Conservation (phyloP, 495 filamentous ascomycete genomes). For the Hypoxylon lenormandii region DNA sequence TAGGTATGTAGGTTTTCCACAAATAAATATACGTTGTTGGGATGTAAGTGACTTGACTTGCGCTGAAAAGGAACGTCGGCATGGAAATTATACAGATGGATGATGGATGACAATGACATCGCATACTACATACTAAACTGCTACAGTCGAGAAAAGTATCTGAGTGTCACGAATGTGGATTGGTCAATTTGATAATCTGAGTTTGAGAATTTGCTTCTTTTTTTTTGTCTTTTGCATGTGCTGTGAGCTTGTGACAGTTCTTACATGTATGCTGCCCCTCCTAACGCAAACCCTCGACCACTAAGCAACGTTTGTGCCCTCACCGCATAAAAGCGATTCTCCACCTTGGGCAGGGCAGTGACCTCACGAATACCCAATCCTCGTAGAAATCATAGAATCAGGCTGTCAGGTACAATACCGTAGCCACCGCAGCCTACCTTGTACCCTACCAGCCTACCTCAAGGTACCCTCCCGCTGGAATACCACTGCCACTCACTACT, state of each 20-base stretch:
- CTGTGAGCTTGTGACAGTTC: background rate
- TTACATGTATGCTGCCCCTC: conserved; percentile 1
- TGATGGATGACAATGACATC: no score
- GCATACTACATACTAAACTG: no score
- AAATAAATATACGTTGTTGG: no score
- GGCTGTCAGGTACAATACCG: no score
- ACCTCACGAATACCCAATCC: conserved; percentile 46
- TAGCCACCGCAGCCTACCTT: no score
- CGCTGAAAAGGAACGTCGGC: no score
- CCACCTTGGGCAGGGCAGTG: conserved; percentile 44
- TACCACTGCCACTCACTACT: conserved; percentile 10
- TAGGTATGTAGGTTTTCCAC: no score
- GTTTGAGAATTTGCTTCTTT: no score
- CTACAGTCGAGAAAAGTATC: no score
- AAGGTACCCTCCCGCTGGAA: conserved; percentile 35
- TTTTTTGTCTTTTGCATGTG: conserved; percentile 7
- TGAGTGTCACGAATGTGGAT: background rate
- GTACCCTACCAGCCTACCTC: no score
- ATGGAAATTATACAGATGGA: no score
- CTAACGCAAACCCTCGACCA: background rate
- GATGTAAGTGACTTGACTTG: no score
- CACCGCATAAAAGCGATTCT: conserved; percentile 22
- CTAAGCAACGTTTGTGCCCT: background rate
- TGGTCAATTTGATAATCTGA: conserved; percentile 13
- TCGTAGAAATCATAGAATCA: conserved; percentile 31